Evolutionary conservation across 1,139 yeast species (phyloP), one percentile per base, ranked within the genome.

Genomic region (Debaryomycetaceae sp.): DNA sequence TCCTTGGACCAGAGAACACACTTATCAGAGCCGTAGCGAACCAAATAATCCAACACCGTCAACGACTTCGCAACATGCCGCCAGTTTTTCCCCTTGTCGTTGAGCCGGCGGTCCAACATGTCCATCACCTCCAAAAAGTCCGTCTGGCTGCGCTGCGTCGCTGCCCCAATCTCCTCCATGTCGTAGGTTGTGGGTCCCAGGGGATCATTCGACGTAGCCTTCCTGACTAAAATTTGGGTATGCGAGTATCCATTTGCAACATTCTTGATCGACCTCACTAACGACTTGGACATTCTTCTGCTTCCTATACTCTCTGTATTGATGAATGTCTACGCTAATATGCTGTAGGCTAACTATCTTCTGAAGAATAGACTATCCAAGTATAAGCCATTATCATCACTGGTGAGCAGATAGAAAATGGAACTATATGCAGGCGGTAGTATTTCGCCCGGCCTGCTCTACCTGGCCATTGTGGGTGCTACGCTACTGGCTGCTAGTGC

Each of bases 61-160:
- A 93, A 75, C 1, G 95, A 82, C 65, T 93, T 95, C 52, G 95
- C 93, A 39, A 93, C 93, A 65, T 93, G 99, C 54, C 97, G 81
- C 99, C 99, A 93, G 68, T 93, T 88, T 65, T 91, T 93, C 48
- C 99, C 99, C 72, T 91, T 91, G 61, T 93, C 99, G 60, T 93
- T 93, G 56, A 95, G 74, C 53, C 99, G 79, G 55, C 91, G 83
- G 67, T 91, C 99, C 44, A 93, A 68, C 89, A 95, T 90, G 60
- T 93, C 98, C 96, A 93, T 87, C 41, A 93, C 82, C 58, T 91
- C 97, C 59, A 89, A 77, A 55, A 91, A 83, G 55, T 89, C 96
- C 6, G 87, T 83, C 52, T 77, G 78, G 7, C 74, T 74, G 53
- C 83, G 86, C 61, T 80, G 86, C 2, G 97, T 87, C 55, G 79